phyloP scores from a whole-genome alignment of 2,329 filamentous ascomycete genomes.

The Xylariaceae sp. region DNA sequence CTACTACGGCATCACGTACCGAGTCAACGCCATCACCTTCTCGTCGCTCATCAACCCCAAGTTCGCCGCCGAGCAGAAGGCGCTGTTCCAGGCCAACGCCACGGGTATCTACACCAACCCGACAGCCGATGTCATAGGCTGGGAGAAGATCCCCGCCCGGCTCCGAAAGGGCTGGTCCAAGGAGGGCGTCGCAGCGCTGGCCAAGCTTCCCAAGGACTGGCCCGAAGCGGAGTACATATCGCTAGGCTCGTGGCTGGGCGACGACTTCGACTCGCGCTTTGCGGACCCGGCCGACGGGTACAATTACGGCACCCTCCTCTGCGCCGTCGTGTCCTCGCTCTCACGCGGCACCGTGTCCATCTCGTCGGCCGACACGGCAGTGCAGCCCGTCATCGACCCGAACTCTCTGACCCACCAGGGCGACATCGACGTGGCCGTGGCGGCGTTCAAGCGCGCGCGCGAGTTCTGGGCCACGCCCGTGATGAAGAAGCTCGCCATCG shows the following conservation, averaged over 20 bases:
- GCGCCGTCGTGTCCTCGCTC: slow-evolving; percentile 23
- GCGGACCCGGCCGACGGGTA: slow-evolving; percentile 22
- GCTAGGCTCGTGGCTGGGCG: slow-evolving; percentile 22
- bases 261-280: slow-evolving; percentile 24
- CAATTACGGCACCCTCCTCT: slow-evolving; percentile 25
- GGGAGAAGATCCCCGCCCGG: slow-evolving; percentile 30
- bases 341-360: slow-evolving; percentile 56
- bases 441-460: slow-evolving; percentile 57
- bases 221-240: slow-evolving; percentile 33
- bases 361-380: slow-evolving; percentile 40
- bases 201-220: slow-evolving; percentile 29
- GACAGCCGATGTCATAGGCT: slow-evolving; percentile 25
- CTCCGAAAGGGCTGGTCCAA: slow-evolving; percentile 18
- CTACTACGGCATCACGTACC: slow-evolving; percentile 30
- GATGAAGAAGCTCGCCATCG: slow-evolving; percentile 61
- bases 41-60: slow-evolving; percentile 23
- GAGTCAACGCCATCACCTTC: slow-evolving; percentile 31
- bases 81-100: slow-evolving; percentile 22
- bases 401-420: slow-evolving; percentile 26
- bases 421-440: slow-evolving; percentile 62
- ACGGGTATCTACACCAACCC: slow-evolving; percentile 26
- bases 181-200: slow-evolving; percentile 18
- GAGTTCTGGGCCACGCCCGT: slow-evolving; percentile 55
- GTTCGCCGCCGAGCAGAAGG: slow-evolving; percentile 19
- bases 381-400: slow-evolving; percentile 29